Evolutionary conservation across 352 stramenopile species (phyloP).

Genomic region (Phytophthora hybrid): DNA sequence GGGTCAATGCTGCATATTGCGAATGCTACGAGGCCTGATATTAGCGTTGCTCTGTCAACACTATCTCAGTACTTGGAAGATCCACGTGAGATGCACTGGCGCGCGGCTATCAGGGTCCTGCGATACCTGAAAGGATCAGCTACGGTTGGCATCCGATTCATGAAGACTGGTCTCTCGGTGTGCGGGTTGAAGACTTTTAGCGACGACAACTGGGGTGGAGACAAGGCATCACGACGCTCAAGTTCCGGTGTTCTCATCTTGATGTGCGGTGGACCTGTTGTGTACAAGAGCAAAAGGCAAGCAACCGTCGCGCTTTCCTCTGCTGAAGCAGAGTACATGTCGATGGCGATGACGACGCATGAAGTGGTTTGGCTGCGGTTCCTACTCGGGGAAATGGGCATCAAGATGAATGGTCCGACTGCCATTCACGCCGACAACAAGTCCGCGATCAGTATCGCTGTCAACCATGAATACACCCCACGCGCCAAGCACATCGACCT

Average conservation of each 20-base stretch:
- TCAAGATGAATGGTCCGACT: background rate
- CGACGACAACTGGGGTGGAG: background rate
- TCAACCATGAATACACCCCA: background rate
- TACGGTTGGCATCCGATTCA: background rate
- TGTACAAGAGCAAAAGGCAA: background rate
- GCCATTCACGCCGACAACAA: background rate
- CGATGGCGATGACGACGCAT: background rate
- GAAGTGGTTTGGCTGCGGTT: background rate
- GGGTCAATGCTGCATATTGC: conserved; percentile 26
- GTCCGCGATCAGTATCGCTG: background rate
- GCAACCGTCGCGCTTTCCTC: background rate
- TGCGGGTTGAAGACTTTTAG: background rate
- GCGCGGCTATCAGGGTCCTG: background rate
- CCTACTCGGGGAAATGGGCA: background rate
- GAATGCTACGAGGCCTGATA: conserved; percentile 28
- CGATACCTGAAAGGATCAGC: conserved; percentile 1
- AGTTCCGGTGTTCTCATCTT: background rate
- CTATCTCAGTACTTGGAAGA: background rate
- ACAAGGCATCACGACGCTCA: background rate
- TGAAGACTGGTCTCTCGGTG: background rate
- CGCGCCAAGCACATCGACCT: background rate
- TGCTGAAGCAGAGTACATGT: background rate
- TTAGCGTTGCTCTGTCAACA: background rate
- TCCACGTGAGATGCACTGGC: conserved; percentile 3
- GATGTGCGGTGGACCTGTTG: background rate